A percentile compares a stretch with the other conserved stretches of the same genome.
Evolutionary conservation across 768 basidiomycete species (phyloP).

Genomic region (Scleroderma citrinum): DNA sequence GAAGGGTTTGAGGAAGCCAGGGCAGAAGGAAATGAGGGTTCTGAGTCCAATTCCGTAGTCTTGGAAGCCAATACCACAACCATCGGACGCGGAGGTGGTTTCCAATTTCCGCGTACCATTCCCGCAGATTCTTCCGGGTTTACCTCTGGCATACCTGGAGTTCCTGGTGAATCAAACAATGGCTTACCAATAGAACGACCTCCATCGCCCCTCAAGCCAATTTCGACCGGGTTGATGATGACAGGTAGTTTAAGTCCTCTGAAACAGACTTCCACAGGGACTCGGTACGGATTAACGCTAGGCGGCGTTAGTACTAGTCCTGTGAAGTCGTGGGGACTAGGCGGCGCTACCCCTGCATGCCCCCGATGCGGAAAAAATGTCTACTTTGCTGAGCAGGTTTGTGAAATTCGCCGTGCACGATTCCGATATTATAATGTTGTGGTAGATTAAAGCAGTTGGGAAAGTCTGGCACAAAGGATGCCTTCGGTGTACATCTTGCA

Average conservation of each 20-base stretch:
- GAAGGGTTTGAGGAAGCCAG: constrained; percentile 22
- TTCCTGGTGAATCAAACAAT: constrained; percentile 1
- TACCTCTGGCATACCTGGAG: constrained; percentile 3
- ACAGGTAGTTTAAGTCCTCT: constrained; percentile 23
- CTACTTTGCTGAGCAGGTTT: constrained; percentile 81
- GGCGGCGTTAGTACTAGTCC: constrained; percentile 36
- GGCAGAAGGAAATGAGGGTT: constrained; percentile 19
- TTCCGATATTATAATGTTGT: background rate
- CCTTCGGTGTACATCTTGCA: constrained; percentile 70
- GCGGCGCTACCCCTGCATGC: constrained; percentile 53
- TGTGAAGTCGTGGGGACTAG: constrained; percentile 45
- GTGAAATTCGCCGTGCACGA: background rate
- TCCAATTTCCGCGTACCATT: constrained; percentile 50
- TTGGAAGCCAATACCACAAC: constrained; percentile 35
- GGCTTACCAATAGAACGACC: constrained; percentile 15
- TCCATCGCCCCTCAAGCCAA: constrained; percentile 17
- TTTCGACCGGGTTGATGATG: constrained; percentile 14
- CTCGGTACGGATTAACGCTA: constrained; percentile 58
- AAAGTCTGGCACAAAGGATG: constrained; percentile 78
- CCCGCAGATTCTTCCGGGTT: constrained; percentile 38
- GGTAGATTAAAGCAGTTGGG: constrained; percentile 71
- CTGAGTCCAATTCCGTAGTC: constrained; percentile 17
- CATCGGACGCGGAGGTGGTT: constrained; percentile 38
- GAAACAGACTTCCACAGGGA: constrained; percentile 49
- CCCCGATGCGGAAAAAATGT: constrained; percentile 69